Conservation (phyloP, 345 rosid genomes). For the Atalantia buxifolia region DNA sequence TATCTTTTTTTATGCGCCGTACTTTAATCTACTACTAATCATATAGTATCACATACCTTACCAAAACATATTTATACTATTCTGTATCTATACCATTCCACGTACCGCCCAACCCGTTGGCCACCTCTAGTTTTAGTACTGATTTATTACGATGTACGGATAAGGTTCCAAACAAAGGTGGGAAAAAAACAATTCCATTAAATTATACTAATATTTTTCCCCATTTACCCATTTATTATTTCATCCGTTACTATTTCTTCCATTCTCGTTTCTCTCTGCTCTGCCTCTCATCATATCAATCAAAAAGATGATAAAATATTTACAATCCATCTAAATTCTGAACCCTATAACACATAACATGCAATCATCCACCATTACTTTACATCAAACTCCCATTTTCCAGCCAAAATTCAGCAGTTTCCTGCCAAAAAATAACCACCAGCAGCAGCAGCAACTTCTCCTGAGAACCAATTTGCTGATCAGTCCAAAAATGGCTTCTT, state of each 20-base stretch:
- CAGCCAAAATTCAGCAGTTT: conserved; percentile 23
- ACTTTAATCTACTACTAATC: too few species aligned
- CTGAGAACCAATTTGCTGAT: neutral
- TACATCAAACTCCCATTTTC: conserved; percentile 23
- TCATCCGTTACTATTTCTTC: neutral
- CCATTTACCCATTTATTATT: neutral
- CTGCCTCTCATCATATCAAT: too few species aligned
- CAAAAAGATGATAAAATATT: neutral
- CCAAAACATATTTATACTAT: too few species aligned
- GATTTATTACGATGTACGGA: too few species aligned
- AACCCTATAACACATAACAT: conserved; percentile 14
- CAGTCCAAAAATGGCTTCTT: conserved; percentile 49
- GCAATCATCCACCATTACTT: conserved; percentile 26
- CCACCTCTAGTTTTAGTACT: too few species aligned
- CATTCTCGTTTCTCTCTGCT: neutral
- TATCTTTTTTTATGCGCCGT: too few species aligned
- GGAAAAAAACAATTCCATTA: neutral
- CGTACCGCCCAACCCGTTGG: too few species aligned
- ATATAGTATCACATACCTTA: too few species aligned
- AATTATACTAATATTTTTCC: neutral
- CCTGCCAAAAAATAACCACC: conserved; percentile 22
- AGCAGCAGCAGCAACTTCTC: neutral
- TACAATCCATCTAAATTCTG: neutral
- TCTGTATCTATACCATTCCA: too few species aligned
- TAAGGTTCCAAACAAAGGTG: too few species aligned